phyloP scores from a whole-genome alignment of 1,284 basidiomycete species.

The Apiotrichum sp. region DNA sequence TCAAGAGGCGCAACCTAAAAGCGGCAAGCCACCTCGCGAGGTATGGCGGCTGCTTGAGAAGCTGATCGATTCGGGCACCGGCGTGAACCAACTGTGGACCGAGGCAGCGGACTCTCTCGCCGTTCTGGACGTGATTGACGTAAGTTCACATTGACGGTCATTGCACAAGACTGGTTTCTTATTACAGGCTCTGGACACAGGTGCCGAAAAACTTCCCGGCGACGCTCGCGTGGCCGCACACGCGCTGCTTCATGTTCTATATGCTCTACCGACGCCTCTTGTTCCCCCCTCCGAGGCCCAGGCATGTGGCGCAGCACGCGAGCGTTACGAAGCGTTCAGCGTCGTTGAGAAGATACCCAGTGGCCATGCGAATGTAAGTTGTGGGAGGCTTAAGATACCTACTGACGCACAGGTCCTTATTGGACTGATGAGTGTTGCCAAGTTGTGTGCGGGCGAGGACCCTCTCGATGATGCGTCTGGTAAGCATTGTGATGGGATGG shows the following conservation, averaged over 20 bases:
- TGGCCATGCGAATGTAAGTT: slow-evolving; percentile 35
- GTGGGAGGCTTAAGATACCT: background rate
- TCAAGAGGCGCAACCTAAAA: background rate
- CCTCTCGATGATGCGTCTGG: background rate
- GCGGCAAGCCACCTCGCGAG: slow-evolving; percentile 26
- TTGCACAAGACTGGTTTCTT: background rate
- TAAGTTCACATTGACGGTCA: slow-evolving; percentile 9
- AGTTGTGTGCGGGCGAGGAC: slow-evolving; percentile 11
- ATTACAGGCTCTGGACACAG: slow-evolving; percentile 16
- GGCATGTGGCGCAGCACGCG: slow-evolving; percentile 16
- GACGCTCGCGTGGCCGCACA: slow-evolving; percentile 7
- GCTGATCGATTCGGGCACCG: slow-evolving; percentile 29
- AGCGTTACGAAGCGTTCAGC: slow-evolving; percentile 37
- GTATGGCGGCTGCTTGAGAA: slow-evolving; percentile 38
- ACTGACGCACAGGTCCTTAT: slow-evolving; percentile 22
- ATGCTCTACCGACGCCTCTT: slow-evolving; percentile 24
- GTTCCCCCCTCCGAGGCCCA: slow-evolving; percentile 18
- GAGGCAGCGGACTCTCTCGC: slow-evolving; percentile 6
- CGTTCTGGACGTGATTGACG: slow-evolving; percentile 25
- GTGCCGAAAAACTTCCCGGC: background rate
- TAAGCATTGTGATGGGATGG: background rate
- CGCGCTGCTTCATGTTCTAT: slow-evolving; percentile 29
- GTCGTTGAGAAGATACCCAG: slow-evolving; percentile 30
- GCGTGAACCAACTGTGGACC: slow-evolving; percentile 20
- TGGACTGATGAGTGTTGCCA: slow-evolving; percentile 28